Evolutionary conservation across 305 asterid genomes (phyloP), one percentile per base, ranked within the genome.

Genomic region (Withania somnifera): DNA sequence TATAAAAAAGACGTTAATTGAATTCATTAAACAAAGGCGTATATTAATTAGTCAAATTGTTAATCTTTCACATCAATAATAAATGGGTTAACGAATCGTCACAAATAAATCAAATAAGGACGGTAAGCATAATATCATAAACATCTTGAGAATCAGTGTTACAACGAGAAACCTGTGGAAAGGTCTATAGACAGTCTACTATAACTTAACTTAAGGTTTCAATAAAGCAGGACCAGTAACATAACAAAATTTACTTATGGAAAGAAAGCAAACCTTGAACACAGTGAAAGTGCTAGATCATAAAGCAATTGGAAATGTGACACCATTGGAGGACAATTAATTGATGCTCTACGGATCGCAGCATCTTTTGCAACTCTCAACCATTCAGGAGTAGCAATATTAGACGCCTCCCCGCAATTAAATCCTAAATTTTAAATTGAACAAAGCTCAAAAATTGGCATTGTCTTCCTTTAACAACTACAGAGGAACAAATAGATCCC

Each of bases 311-410:
- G 99, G 89, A 90, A 93, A 89, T 97, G 99, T 76, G 99, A 97
- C 88, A 97, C 98, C 99, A 97, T 95, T 9, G 99, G 98, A 86
- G 99, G 92, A 83, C 92, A 90, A 91, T 97, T 95, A 84, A 87
- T 93, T 80, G 98, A 95, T 75, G 99, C 99, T 91, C 99, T 95
- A 81, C 98, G 97, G 84, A 97, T 84, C 80, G 98, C 99, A 83
- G 99, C 99, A 81, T 97, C 98, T 88, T 89, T 92, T 81, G 99
- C 99, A 86, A 92, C 90, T 87, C 90, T 91, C 91, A 97, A 86
- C 99, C 99, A 97, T 87, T 90, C 99, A 82, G 99, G 99, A 80
- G 99, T 97, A 84, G 98, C 97, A 86, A 97, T 93, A 89, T 97
- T 97, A 86, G 99, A 89, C 26, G 99, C 99, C 92, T 97, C 99